Base-by-base conservation (phyloP, 306 rosid genomes). In the Cucumis melo region DNA sequence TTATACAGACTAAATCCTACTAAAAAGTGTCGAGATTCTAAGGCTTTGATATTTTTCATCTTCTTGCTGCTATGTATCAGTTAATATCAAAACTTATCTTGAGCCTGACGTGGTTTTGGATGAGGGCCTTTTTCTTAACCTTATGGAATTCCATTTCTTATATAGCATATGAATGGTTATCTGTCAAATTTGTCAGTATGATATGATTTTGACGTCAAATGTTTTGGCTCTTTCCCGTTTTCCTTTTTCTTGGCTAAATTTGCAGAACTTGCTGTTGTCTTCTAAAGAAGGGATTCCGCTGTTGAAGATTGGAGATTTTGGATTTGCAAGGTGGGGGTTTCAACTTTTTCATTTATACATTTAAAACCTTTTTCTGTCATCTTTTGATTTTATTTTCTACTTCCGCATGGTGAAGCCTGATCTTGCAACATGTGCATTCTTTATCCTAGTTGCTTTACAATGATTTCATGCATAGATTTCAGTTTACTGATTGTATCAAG, bases 281-380 rank as follows among this genome's bases (percentile, higher is more conserved):
- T 75, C 76, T 36, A 73, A 76, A 78, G 86, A 83, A 76, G 85
- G 65, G 60, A 81, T 78, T 51, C 93, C 96, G 68, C 79, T 82
- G 38, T 39, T 95, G 90, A 95, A 92, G 87, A 89, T 95, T 34
- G 99, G 99, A 63, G 99, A 95, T 88, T 95, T 95, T 79, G 99
- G 96, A 83, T 95, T 95, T 85, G 99, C 97, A 77, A 89, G 99
- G 99, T 92, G 80, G 50, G 78, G 58, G 75, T 61, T 68, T 51
- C 64, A 58, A 20, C n/a, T 55, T 24, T 10, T 3, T 8, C 48
- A 8, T 34, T 34, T 17, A 64, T 23, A 19, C 24, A 34, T 10
- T 61, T 53, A 53, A 53, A 53, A 16, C 57, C 57, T 53, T 53
- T 13, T 24, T 5, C 23, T 41, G 48, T 68, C 38, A 57, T 48